A percentile compares a stretch with the other conserved stretches of the same genome.
phyloP scores from a whole-genome alignment of 2,329 filamentous ascomycete genomes.

The Colletotrichum sp. region DNA sequence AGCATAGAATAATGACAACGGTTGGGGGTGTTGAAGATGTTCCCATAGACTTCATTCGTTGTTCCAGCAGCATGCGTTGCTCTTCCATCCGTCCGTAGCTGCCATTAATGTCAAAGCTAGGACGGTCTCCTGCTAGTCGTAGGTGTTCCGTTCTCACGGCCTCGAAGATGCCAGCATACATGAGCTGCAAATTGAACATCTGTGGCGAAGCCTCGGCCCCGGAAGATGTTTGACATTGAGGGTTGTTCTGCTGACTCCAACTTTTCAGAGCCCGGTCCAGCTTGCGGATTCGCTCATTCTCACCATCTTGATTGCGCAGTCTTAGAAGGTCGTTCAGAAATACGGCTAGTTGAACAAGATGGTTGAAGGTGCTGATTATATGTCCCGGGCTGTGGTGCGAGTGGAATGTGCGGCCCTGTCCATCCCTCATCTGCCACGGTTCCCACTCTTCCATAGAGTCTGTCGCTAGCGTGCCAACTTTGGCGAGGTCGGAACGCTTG shows the following conservation, averaged over 20 bases:
- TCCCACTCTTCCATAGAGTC: conserved; percentile 3
- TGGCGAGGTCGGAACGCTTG: background rate
- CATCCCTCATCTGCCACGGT: background rate
- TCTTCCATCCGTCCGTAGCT: background rate
- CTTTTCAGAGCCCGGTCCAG: background rate
- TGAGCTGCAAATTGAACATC: background rate
- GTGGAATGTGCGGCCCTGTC: background rate
- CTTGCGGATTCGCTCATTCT: background rate
- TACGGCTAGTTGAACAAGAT: background rate
- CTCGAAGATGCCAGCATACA: background rate
- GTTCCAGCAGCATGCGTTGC: background rate
- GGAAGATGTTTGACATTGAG: background rate
- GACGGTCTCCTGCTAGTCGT: background rate
- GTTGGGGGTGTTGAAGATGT: background rate
- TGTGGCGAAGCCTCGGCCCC: background rate
- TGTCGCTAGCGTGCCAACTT: background rate
- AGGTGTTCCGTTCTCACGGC: background rate
- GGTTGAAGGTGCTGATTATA: background rate
- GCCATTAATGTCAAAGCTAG: background rate
- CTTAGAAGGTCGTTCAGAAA: background rate
- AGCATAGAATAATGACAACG: background rate
- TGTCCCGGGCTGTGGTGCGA: background rate
- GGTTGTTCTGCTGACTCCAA: background rate
- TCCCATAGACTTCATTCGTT: background rate
- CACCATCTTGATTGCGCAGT: background rate